Conservation (phyloP, 164 flowering plant species). For the Liquidambar formosana region DNA sequence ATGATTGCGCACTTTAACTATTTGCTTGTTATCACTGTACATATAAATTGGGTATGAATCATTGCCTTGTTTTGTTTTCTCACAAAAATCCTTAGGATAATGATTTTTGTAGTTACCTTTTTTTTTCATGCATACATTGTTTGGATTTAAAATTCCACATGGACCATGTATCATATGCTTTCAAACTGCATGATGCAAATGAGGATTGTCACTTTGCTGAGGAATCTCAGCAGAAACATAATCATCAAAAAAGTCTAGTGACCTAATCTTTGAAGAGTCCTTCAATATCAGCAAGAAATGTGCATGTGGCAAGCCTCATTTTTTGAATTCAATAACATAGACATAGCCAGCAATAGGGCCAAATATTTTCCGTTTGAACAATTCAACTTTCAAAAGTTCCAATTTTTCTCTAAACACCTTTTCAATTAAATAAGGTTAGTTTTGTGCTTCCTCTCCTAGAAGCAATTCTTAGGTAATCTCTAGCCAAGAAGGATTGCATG, state of each 20-base stretch:
- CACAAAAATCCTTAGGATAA: slow-evolving; percentile 8
- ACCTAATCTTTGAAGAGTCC: neutral
- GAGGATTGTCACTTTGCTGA: neutral
- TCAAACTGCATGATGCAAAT: neutral
- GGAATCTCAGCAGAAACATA: slow-evolving; percentile 16
- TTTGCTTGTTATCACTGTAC: neutral
- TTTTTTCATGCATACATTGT: neutral
- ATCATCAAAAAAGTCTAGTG: slow-evolving; percentile 7
- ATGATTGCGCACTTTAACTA: neutral
- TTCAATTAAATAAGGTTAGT: neutral
- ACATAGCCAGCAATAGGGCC: neutral
- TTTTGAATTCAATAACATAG: slow-evolving; percentile 4
- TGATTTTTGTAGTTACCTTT: slow-evolving; percentile 2
- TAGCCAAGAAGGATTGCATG: neutral
- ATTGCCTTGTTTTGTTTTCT: neutral
- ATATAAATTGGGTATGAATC: slow-evolving; percentile 17
- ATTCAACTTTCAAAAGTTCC: neutral
- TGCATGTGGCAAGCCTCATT: slow-evolving; percentile 16
- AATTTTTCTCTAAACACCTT: neutral
- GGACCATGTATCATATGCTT: slow-evolving; percentile 30
- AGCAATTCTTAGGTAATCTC: neutral
- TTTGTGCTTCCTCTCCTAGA: neutral
- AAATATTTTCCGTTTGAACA: neutral
- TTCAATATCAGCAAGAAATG: slow-evolving; percentile 19
- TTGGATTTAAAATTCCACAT: slow-evolving; percentile 7